These are phyloP conservation scores for Aspergillus aculeatinus DNA, from an alignment of 2,329 filamentous ascomycete genomes.

Conservation along the genomic window DNA sequence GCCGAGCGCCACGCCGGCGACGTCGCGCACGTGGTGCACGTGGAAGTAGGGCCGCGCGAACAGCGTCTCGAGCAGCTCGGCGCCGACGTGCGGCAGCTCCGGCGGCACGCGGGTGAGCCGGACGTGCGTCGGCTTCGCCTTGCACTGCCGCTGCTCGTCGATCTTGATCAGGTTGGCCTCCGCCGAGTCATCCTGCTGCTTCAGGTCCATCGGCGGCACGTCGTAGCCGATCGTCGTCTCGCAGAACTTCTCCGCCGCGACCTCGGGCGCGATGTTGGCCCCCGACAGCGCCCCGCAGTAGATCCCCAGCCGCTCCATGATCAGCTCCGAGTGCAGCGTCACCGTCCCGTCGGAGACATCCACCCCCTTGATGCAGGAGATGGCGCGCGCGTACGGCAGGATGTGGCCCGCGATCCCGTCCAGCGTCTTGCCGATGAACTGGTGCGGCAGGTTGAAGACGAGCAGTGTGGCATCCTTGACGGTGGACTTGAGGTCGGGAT, in stretches of 20 bases:
- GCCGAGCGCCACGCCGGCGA: conserved; percentile 53
- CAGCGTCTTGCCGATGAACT: conserved; percentile 51
- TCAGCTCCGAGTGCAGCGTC: conserved; percentile 84
- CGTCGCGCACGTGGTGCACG: conserved; percentile 78
- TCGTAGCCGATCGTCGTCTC: conserved; percentile 95
- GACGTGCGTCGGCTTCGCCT: conserved; percentile 62
- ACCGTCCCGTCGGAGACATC: conserved; percentile 80
- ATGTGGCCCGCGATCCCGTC: conserved; percentile 77
- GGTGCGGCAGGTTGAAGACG: conserved; percentile 90
- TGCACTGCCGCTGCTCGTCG: conserved; percentile 56
- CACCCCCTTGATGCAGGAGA: conserved; percentile 94
- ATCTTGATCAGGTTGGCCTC: conserved; percentile 42
- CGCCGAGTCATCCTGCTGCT: conserved; percentile 53
- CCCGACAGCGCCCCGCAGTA: conserved; percentile 91
- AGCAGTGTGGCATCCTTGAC: conserved; percentile 80
- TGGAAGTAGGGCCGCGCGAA: conserved; percentile 96
- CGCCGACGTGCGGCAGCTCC: conserved; percentile 79
- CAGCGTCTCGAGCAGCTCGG: conserved; percentile 72
- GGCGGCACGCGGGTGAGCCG: conserved; percentile 69
- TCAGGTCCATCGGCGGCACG: conserved; percentile 78
- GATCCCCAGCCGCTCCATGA: conserved; percentile 81
- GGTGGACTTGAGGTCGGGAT: conserved; percentile 54
- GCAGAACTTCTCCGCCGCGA: conserved; percentile 87
- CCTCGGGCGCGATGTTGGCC: conserved; percentile 88
- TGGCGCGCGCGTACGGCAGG: conserved; percentile 79